Evolutionary conservation across 2,329 filamentous ascomycete species (phyloP).

Genomic region (Colletotrichum somersetense): DNA sequence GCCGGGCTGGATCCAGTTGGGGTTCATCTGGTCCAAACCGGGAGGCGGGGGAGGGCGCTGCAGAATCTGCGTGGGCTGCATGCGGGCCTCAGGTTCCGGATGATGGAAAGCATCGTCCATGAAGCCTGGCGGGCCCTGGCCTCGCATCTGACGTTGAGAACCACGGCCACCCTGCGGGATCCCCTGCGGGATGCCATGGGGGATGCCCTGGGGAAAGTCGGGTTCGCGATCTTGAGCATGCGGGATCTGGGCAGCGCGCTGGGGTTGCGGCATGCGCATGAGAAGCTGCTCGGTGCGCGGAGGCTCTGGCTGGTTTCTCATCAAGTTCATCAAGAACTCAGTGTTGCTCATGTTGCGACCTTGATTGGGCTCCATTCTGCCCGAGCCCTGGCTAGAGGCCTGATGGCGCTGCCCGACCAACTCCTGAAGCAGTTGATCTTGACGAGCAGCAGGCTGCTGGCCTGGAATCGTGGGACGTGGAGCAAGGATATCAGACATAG

Average conservation of each 20-base stretch:
- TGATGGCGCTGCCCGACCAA: conserved; percentile 71
- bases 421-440: conserved; percentile 72
- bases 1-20: conserved; percentile 63
- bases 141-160: conserved; percentile 57
- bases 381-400: conserved; percentile 63
- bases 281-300: conserved; percentile 64
- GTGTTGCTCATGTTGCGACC: conserved; percentile 73
- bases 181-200: conserved; percentile 44
- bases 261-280: conserved; percentile 66
- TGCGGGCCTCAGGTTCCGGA: conserved; percentile 62
- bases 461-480: conserved; percentile 62
- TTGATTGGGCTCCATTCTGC: conserved; percentile 58
- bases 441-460: conserved; percentile 61
- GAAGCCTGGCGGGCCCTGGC: conserved; percentile 63
- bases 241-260: conserved; percentile 61
- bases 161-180: conserved; percentile 49
- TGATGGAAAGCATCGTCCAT: conserved; percentile 67
- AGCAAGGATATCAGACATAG: conserved; percentile 66
- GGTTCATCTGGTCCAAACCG: conserved; percentile 71
- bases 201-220: conserved; percentile 54
- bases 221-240: conserved; percentile 63
- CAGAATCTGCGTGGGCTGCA: conserved; percentile 73
- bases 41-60: conserved; percentile 72
- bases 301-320: conserved; percentile 69
- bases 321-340: conserved; percentile 88